phyloP scores from a whole-genome alignment of 768 basidiomycete species.

The Xerocomellus dryophilus region DNA sequence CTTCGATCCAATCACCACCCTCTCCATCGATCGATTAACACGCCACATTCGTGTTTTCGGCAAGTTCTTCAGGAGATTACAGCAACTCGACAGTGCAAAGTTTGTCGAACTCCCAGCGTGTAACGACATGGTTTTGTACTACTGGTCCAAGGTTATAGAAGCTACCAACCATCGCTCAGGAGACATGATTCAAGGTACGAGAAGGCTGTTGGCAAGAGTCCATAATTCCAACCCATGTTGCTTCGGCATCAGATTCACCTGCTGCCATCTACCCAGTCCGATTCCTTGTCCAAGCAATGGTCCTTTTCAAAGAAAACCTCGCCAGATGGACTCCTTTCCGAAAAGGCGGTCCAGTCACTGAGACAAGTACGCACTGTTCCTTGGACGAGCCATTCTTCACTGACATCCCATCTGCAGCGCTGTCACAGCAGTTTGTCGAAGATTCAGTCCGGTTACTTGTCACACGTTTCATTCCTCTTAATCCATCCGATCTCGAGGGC shows the following conservation, averaged over 20 bases:
- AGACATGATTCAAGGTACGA: conserved; percentile 55
- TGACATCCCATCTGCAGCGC: conserved; percentile 37
- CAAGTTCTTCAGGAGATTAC: conserved; percentile 75
- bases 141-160: conserved; percentile 76
- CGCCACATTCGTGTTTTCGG: conserved; percentile 71
- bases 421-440: conserved; percentile 69
- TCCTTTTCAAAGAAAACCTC: conserved; percentile 79
- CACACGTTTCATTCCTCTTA: conserved; percentile 81
- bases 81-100: conserved; percentile 54
- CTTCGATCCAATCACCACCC: conserved; percentile 37
- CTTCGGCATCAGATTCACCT: conserved; percentile 48
- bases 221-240: background rate
- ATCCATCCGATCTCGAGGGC: conserved; percentile 72
- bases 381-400: background rate
- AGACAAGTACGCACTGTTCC: conserved; percentile 45
- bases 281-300: conserved; percentile 81
- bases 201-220: background rate
- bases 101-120: conserved; percentile 66
- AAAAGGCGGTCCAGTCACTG: conserved; percentile 57
- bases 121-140: conserved; percentile 68
- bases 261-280: conserved; percentile 71
- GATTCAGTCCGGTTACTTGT: conserved; percentile 74
- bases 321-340: conserved; percentile 70
- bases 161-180: conserved; percentile 53
- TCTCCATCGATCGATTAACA: conserved; percentile 56